Base-by-base conservation (phyloP, 2,329 filamentous ascomycete genomes). In the Penicillium sp. region DNA sequence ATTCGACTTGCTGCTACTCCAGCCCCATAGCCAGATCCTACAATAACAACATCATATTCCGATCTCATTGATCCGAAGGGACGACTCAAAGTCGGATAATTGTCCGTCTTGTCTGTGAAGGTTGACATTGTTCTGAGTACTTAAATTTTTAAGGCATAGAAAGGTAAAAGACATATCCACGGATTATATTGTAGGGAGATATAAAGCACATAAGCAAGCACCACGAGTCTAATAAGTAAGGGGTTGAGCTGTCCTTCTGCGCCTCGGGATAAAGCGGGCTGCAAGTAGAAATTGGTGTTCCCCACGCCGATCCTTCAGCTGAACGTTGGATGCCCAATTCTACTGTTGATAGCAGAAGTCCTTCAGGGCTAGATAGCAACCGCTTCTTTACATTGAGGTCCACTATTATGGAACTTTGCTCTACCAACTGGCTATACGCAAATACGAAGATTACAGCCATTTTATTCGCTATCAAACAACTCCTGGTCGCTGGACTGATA, bases 1-100 rank as follows among this genome's bases (percentile, higher is more conserved):
- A 88, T 84, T 11, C 85, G 79, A 22, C 84, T 83, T 0, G 86
- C 86, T 3, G 86, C 86, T 19, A 89, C 82, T 25, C 81, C 83
- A 37, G 84, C 86, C 25, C 87, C 87, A 68, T 89, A 89, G 1
- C 87, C 87, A 10, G 85, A 88, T 1, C 87, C 86, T 55, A 89
- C 83, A 30, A 89, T 84, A 11, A 89, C 80, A 37, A 82, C 82
- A 70, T 89, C 86, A 61, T 89, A 89, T 11, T 52, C 56, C 28
- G 35, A 11, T n/a, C 38, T 52, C 37, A 58, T 58, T 14, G 22
- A 49, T 6, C 51, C 25, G n/a, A 58, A 46, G 1, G 53, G 44
- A 44, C 35, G 53, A 45, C 53, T 58, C 3, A 58, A 37, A 1
- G 5, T 55, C 11, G 56, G 54, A 25, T 56, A 59, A 31, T 56